phyloP scores from a whole-genome alignment of 805 yeast species.

The Schizosaccharomyces lindneri region DNA sequence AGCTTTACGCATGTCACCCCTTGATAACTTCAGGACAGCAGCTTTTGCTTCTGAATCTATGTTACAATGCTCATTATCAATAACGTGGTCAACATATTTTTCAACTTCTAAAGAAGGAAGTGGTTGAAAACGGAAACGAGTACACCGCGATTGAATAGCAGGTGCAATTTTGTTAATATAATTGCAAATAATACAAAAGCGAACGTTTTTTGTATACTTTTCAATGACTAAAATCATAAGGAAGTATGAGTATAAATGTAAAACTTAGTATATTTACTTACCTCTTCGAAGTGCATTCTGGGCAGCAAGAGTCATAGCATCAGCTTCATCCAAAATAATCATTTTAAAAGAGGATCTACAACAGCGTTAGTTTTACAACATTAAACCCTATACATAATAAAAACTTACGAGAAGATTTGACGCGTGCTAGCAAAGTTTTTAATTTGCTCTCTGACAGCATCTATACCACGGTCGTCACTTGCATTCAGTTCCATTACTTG shows the following conservation, averaged over 20 bases:
- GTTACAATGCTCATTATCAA: slow-evolving; percentile 37
- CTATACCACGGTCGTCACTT: slow-evolving; percentile 75
- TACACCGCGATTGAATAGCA: slow-evolving; percentile 80
- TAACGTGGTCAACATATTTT: slow-evolving; percentile 41
- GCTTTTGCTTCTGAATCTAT: slow-evolving; percentile 33
- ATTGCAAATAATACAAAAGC: slow-evolving; percentile 85
- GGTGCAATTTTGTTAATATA: slow-evolving; percentile 90
- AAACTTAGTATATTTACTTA: slow-evolving; percentile 17
- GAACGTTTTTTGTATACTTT: slow-evolving; percentile 62
- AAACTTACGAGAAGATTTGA: slow-evolving; percentile 53
- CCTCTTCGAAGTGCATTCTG: slow-evolving; percentile 88
- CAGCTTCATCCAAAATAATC: slow-evolving; percentile 83
- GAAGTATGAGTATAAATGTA: no score
- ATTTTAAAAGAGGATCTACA: slow-evolving; percentile 65
- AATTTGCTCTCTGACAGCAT: slow-evolving; percentile 63
- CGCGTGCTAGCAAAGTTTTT: slow-evolving; percentile 79
- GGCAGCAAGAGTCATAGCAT: slow-evolving; percentile 92
- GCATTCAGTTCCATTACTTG: slow-evolving; percentile 70
- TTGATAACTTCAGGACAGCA: slow-evolving; percentile 46
- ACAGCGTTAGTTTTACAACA: not conserved
- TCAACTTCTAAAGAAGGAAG: slow-evolving; percentile 40
- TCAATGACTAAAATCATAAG: slow-evolving; percentile 17
- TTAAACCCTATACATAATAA: not conserved
- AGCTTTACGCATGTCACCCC: slow-evolving; percentile 92
- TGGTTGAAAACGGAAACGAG: slow-evolving; percentile 82